phyloP scores from a whole-genome alignment of 306 rosid genomes.

The Rosa chinensis region DNA sequence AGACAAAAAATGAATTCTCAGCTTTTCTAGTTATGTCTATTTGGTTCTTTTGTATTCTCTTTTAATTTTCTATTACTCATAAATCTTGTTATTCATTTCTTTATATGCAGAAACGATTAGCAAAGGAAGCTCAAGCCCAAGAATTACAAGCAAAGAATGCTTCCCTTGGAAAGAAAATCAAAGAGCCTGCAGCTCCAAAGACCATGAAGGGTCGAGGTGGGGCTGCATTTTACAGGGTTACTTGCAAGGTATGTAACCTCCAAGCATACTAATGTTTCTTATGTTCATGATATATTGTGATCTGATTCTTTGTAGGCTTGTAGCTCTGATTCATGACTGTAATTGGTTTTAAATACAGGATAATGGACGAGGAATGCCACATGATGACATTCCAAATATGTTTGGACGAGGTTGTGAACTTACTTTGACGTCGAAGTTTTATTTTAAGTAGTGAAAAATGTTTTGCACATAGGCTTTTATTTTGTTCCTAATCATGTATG shows the following conservation, averaged over 20 bases:
- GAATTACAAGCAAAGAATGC: conserved; percentile 81
- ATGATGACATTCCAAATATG: conserved; percentile 97
- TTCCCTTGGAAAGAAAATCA: conserved; percentile 74
- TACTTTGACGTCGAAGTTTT: conserved; percentile 28
- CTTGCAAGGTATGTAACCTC: conserved; percentile 68
- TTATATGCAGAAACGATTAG: conserved; percentile 66
- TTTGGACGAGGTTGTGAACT: conserved; percentile 85
- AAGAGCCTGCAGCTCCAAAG: conserved; percentile 63
- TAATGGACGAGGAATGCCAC: conserved; percentile 98
- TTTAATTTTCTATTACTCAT: not conserved
- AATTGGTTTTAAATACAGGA: conserved; percentile 54
- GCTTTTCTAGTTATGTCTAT: not conserved
- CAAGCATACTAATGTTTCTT: conserved; percentile 3
- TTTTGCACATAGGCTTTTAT: not conserved
- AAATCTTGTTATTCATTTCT: conserved; percentile 15
- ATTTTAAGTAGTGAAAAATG: not conserved
- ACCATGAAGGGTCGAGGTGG: conserved; percentile 80
- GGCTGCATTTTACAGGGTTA: conserved; percentile 92
- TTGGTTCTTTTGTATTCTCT: not conserved
- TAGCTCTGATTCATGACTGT: not conserved
- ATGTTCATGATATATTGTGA: conserved; percentile 8
- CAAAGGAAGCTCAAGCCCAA: conserved; percentile 84
- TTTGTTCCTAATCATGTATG: conserved; percentile 7
- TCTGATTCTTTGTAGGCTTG: conserved; percentile 12
- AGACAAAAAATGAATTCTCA: not conserved